Conservation (phyloP, 164 flowering plant genomes). For the Magnolia sinica region DNA sequence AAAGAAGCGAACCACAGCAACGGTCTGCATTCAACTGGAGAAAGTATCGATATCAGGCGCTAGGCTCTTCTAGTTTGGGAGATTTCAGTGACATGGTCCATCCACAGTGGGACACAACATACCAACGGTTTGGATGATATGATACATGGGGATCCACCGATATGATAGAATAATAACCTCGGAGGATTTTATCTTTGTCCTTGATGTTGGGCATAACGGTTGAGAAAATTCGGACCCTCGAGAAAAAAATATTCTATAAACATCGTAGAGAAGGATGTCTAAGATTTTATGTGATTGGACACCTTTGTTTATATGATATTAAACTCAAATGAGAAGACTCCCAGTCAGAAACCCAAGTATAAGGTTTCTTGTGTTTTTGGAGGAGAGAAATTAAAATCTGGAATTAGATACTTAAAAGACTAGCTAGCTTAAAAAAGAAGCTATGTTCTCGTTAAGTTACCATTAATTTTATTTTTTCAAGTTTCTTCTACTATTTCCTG, state of each 20-base stretch:
- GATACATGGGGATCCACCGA: background rate
- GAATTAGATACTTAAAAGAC: background rate
- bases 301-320: background rate
- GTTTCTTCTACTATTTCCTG: background rate
- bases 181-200: slow-evolving; percentile 14
- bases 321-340: background rate
- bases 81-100: background rate
- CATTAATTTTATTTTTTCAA: too few relatives aligned
- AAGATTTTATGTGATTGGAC: too few relatives aligned
- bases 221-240: slow-evolving; percentile 31
- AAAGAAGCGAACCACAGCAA: background rate
- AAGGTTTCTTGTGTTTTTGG: background rate
- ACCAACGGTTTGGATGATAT: background rate
- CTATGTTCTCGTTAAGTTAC: background rate
- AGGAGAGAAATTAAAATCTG: background rate
- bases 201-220: slow-evolving; percentile 46
- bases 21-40: background rate
- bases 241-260: too few relatives aligned
- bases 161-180: slow-evolving; percentile 4
- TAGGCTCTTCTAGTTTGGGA: background rate
- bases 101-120: background rate
- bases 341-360: background rate
- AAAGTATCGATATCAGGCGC: background rate
- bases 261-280: background rate
- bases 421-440: background rate